phyloP scores from a whole-genome alignment of 805 yeast species.

The Saccharomycopsis javanensis region DNA sequence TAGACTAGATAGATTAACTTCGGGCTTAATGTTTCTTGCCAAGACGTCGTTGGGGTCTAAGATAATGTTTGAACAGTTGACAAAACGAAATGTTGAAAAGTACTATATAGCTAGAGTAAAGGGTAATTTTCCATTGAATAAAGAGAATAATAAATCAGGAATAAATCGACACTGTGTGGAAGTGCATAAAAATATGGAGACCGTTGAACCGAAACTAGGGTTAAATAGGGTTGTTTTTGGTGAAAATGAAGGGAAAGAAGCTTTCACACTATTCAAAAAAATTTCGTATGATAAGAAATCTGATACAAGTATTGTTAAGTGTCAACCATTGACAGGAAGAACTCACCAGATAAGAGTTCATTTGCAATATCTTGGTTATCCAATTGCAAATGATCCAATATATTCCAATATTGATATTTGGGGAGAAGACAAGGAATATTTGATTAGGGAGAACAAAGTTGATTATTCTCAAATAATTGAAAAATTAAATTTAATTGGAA shows the following conservation, averaged over 20 bases:
- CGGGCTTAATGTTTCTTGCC: slow-evolving; percentile 89
- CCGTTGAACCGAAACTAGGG: slow-evolving; percentile 66
- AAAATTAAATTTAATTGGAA: slow-evolving; percentile 58
- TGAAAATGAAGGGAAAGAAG: slow-evolving; percentile 38
- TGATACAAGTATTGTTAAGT: slow-evolving; percentile 53
- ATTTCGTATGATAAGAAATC: slow-evolving; percentile 66
- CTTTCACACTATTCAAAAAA: slow-evolving; percentile 64
- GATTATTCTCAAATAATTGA: slow-evolving; percentile 39
- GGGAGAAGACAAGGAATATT: slow-evolving; percentile 43
- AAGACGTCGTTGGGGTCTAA: slow-evolving; percentile 75
- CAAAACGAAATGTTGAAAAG: slow-evolving; percentile 65
- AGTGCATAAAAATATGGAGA: slow-evolving; percentile 59
- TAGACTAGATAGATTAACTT: slow-evolving; percentile 80
- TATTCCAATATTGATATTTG: slow-evolving; percentile 71
- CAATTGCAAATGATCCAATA: slow-evolving; percentile 73
- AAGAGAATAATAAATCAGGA: not conserved
- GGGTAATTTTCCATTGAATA: slow-evolving; percentile 63
- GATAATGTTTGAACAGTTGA: slow-evolving; percentile 50
- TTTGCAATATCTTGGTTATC: slow-evolving; percentile 74
- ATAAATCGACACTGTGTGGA: slow-evolving; percentile 30
- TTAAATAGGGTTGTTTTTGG: slow-evolving; percentile 41
- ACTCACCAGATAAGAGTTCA: slow-evolving; percentile 96
- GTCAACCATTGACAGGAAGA: slow-evolving; percentile 85
- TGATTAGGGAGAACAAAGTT: slow-evolving; percentile 56
- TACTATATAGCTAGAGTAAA: slow-evolving; percentile 81